Evolutionary conservation across 441 rosid species (phyloP), one percentile per base, ranked within the genome.

Genomic region (Raphanus hybrid): DNA sequence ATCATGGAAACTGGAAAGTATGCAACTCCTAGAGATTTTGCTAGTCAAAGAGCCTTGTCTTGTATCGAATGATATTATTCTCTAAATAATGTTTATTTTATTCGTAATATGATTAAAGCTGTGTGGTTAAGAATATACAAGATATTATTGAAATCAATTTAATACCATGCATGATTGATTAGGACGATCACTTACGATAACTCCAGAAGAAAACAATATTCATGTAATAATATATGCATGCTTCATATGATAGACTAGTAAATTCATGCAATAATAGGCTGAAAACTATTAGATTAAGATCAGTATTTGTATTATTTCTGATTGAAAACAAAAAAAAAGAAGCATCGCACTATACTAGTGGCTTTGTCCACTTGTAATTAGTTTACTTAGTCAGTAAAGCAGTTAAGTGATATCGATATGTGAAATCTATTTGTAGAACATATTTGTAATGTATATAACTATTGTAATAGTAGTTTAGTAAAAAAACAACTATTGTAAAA

Each of bases 1-100:
- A 32, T 69, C 32, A 34, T 69, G 73, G 63, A 69, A 69, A 69
- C 34, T 69, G 73, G 63, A 69, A 69, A 69, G 62, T 34, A 54
- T 52, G 16, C 48, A 54, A 18, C 50, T 69, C 32, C 10, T 29
- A 52, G 11, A 69, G 50, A 54, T 54, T 54, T 55, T 69, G 73
- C 35, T 55, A 55, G 54, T 48, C 18, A 69, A 55, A 69, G 73
- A 34, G 34, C 18, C 16, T 3, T 69, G 64, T 69, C 73, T 54
- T 55, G 64, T 69, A 55, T 54, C 23, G 18, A 34, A 8, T 35
- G n/a, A 6, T 55, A 54, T 55, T 16, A 16, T 26, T 16, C 9
- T 54, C 4, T 54, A 54, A 54, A 16, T 48, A 48, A 48, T 48
- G 32, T 54, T 5, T 69, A 18, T 52, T 50, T 55, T 52, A 69